Percentiles rank a stretch among this genome's conserved stretches.
These are phyloP conservation scores for Chlamydomonas reinhardtii DNA, from an alignment of 163 green algal genomes.

Conservation along the genomic window DNA sequence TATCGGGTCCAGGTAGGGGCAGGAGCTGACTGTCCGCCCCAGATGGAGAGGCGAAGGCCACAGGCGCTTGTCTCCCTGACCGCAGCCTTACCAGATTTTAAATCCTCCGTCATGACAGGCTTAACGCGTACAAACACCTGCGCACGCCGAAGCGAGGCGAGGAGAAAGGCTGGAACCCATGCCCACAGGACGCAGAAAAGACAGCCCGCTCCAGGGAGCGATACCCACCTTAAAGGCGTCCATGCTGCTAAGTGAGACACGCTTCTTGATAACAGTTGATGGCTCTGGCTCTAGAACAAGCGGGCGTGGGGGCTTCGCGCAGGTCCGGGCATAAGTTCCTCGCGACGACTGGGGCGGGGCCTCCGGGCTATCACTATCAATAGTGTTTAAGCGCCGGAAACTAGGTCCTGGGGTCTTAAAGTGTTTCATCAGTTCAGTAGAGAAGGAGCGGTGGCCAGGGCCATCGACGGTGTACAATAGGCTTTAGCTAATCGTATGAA, in stretches of 20 bases:
- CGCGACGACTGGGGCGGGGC: too few relatives aligned
- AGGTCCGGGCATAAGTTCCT: neutral
- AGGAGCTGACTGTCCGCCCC: too few relatives aligned
- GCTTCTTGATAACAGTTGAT: neutral
- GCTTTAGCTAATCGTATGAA: too few relatives aligned
- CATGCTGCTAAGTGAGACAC: neutral
- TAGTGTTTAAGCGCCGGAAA: neutral
- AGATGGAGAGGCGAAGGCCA: too few relatives aligned
- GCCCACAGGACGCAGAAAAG: too few relatives aligned
- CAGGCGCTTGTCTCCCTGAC: neutral
- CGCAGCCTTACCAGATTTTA: neutral
- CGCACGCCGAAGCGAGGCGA: too few relatives aligned
- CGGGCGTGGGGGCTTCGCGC: neutral
- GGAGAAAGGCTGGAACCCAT: too few relatives aligned
- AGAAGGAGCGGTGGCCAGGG: too few relatives aligned
- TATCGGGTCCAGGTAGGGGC: too few relatives aligned
- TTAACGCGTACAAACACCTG: constrained; percentile 43
- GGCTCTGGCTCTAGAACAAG: neutral
- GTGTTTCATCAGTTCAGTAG: too few relatives aligned
- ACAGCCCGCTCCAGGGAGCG: too few relatives aligned
- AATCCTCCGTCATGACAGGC: constrained; percentile 22
- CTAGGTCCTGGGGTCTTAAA: neutral
- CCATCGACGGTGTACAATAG: too few relatives aligned
- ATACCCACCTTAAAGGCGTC: constrained; percentile 33
- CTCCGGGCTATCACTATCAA: neutral